These are phyloP conservation scores for Fusarium pseudoanthophilum DNA, from an alignment of 2,329 filamentous ascomycete species.

Conservation along the genomic window DNA sequence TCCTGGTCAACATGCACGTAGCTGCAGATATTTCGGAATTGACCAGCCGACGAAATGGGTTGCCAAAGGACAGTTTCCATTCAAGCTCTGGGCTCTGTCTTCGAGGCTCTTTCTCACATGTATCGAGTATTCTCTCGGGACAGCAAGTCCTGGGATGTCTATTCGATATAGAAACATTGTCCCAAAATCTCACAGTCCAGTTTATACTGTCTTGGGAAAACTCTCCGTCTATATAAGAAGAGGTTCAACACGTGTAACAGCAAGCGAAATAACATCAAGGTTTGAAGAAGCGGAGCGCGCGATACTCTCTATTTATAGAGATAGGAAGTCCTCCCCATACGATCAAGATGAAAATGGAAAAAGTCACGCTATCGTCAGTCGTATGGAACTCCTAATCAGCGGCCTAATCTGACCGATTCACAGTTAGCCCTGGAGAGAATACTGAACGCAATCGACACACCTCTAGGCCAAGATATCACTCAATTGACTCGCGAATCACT, in stretches of 20 bases:
- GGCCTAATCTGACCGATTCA: neutral
- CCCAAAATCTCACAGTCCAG: fast-evolving
- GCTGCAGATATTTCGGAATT: neutral
- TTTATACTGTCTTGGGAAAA: fast-evolving
- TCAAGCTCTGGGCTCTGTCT: neutral
- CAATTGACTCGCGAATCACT: fast-evolving
- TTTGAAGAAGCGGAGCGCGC: fast-evolving
- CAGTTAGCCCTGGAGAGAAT: neutral
- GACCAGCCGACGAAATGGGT: neutral
- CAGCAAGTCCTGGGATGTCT: neutral
- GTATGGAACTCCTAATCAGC: fast-evolving
- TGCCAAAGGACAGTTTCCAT: neutral
- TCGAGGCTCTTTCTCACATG: neutral
- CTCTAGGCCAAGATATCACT: fast-evolving
- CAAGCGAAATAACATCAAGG: fast-evolving
- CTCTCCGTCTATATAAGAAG: fast-evolving
- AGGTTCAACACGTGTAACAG: fast-evolving
- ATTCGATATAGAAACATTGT: neutral
- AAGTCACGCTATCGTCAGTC: neutral
- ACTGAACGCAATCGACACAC: too few relatives aligned
- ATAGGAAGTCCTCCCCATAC: neutral
- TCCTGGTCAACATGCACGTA: neutral
- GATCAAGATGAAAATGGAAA: fast-evolving
- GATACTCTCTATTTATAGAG: neutral
- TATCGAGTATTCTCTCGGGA: neutral